Percentiles rank a stretch among this genome's conserved stretches.
Evolutionary conservation across 495 filamentous ascomycete genomes (phyloP).

Genomic region (Neurospora tetrasperma): DNA sequence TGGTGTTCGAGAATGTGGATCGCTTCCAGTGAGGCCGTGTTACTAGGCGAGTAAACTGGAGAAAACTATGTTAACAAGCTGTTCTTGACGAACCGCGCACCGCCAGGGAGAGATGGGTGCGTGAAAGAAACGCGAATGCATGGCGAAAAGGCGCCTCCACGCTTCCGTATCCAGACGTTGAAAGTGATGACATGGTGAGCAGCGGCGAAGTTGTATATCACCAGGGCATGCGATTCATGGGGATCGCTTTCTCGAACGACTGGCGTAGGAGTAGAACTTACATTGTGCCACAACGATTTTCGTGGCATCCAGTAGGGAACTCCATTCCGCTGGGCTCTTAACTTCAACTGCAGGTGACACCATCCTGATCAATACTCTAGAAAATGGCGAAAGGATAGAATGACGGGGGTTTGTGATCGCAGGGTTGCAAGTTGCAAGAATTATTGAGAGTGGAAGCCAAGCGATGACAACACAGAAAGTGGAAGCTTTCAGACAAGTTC

Average conservation of each 20-base stretch:
- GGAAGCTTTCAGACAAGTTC: neutral
- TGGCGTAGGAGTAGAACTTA: constrained; percentile 36
- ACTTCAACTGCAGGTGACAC: neutral
- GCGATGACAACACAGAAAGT: neutral
- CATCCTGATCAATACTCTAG: neutral
- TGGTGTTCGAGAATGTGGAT: constrained; percentile 78
- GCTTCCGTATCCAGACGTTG: neutral
- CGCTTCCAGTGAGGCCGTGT: constrained; percentile 73
- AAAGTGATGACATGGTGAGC: neutral
- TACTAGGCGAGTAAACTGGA: constrained; percentile 82
- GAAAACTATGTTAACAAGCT: constrained; percentile 13
- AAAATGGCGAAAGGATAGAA: neutral
- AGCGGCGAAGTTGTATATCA: neutral
- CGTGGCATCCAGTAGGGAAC: constrained; percentile 51
- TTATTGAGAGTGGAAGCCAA: neutral
- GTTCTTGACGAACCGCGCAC: neutral
- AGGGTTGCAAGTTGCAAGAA: neutral
- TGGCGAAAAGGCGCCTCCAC: neutral
- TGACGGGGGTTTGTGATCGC: neutral
- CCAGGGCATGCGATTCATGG: constrained; percentile 1
- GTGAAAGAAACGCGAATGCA: neutral
- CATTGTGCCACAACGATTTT: constrained; percentile 77
- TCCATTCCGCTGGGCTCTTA: constrained; percentile 49
- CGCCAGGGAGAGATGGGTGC: neutral
- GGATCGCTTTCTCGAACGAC: neutral